Conservation (phyloP, 1,284 basidiomycete genomes). For the Leccinum huronense region DNA sequence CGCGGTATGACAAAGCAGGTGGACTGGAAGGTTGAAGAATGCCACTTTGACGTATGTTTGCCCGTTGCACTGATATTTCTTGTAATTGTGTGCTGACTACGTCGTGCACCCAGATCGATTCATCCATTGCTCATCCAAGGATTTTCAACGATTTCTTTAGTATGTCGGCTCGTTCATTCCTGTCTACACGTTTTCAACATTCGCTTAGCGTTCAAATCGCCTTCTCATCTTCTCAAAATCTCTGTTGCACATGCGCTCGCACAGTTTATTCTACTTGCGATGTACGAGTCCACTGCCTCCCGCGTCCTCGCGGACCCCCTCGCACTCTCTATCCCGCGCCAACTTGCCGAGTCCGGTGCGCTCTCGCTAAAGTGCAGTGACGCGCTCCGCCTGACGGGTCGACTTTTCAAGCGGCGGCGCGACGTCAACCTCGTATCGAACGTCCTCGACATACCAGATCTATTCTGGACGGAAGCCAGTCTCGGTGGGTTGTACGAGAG, state of each 20-base stretch:
- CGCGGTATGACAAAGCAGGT: conserved; percentile 58
- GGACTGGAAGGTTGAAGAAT: conserved; percentile 89
- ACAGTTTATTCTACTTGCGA: conserved; percentile 89
- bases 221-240: conserved; percentile 84
- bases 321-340: conserved; percentile 79
- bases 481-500: conserved; percentile 90
- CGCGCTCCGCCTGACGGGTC: conserved; percentile 84
- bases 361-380: conserved; percentile 78
- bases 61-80: background rate
- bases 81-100: background rate
- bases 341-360: conserved; percentile 78
- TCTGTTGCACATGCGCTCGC: conserved; percentile 93
- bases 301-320: conserved; percentile 78
- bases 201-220: conserved; percentile 77
- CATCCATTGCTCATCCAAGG: conserved; percentile 77
- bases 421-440: conserved; percentile 93
- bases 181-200: conserved; percentile 6
- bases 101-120: conserved; percentile 64
- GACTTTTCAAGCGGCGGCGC: conserved; percentile 84
- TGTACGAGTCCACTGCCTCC: conserved; percentile 83
- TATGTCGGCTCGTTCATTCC: conserved; percentile 37
- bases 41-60: conserved; percentile 70
- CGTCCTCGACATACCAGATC: conserved; percentile 90
- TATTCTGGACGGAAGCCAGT: conserved; percentile 95
- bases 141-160: conserved; percentile 95